Base-by-base conservation (phyloP, 2,329 filamentous ascomycete species). In the Bipolaris bicolor region DNA sequence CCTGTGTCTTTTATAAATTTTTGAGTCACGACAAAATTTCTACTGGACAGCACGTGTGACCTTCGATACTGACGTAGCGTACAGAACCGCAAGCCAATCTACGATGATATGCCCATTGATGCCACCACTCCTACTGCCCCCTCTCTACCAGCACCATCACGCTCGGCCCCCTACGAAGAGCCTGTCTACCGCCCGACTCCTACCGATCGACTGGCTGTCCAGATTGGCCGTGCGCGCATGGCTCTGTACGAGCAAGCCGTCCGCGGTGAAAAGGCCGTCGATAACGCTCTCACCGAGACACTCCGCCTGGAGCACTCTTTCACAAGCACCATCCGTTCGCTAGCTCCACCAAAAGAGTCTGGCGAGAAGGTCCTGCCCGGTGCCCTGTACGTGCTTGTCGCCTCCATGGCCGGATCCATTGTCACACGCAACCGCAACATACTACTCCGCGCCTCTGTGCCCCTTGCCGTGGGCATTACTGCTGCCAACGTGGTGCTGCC, bases 391-490 rank as follows among this genome's bases (percentile, higher is more conserved):
- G 92, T 98, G 45, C 85, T 97, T 29, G 93, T 99, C 46, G 89
- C 93, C 40, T 88, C 91, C 69, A 97, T 99, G 93, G 91, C 95
- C 34, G 95, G 94, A 67, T 92, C 88, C 77, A 98, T 99, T 75
- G 82, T 97, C 53, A 87, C 91, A 53, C 88, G 94, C 62, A 96
- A 96, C 82, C 88, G 94, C 68, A 93, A 90, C 77, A 84, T 98
- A 62, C 76, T 97, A 61, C 81, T 99, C 52, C 88, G 95, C 66
- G 88, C 89, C 52, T 82, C 88, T 1, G 84, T 90, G 1, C 95
- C 95, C 10, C 78, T 94, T 48, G 88, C 88, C 18, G 86, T 97
- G 41, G 95, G 93, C 65, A 81, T 96, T 62, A 88, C 88, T 54
- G 90, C 92, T 55, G 92, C 91, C 57, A 95, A 92, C 87, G 83